Conservation (phyloP, 306 rosid genomes). For the Benincasa hispida region DNA sequence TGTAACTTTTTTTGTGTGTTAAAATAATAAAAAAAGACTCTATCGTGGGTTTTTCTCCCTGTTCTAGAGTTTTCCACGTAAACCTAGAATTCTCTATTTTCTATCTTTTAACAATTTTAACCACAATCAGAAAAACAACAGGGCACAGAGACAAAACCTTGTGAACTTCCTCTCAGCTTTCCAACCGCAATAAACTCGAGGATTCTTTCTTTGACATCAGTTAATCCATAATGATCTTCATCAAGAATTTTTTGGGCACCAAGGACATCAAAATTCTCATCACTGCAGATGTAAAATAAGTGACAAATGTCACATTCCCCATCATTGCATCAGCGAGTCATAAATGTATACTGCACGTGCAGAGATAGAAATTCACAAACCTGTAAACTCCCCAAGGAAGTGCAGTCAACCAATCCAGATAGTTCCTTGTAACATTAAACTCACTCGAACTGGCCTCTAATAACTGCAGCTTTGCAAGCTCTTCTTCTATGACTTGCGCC, state of each 20-base stretch:
- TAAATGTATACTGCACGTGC: background rate
- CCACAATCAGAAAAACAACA: background rate
- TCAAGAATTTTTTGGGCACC: slow-evolving; percentile 87
- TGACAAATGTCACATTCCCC: background rate
- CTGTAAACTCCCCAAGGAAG: slow-evolving; percentile 98
- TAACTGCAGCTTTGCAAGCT: slow-evolving; percentile 79
- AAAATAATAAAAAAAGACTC: too few species aligned
- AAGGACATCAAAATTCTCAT: slow-evolving; percentile 91
- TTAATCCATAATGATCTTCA: slow-evolving; percentile 95
- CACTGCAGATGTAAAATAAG: slow-evolving; percentile 28
- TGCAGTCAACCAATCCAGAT: slow-evolving; percentile 97
- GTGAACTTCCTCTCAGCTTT: slow-evolving; percentile 88
- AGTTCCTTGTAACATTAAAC: slow-evolving; percentile 94
- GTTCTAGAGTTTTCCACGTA: too few species aligned
- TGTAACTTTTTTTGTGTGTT: too few species aligned
- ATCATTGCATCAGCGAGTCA: background rate
- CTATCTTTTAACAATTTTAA: too few species aligned
- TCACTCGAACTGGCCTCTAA: slow-evolving; percentile 98
- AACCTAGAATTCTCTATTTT: too few species aligned
- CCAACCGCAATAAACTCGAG: slow-evolving; percentile 98
- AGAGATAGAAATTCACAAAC: slow-evolving; percentile 20
- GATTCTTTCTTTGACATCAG: slow-evolving; percentile 95
- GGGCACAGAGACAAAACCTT: slow-evolving; percentile 48
- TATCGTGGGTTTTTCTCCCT: too few species aligned
- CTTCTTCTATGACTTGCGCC: slow-evolving; percentile 95